These are phyloP conservation scores for Nicotiana knightiana DNA, from an alignment of 257 asterid genomes.

Conservation along the genomic window DNA sequence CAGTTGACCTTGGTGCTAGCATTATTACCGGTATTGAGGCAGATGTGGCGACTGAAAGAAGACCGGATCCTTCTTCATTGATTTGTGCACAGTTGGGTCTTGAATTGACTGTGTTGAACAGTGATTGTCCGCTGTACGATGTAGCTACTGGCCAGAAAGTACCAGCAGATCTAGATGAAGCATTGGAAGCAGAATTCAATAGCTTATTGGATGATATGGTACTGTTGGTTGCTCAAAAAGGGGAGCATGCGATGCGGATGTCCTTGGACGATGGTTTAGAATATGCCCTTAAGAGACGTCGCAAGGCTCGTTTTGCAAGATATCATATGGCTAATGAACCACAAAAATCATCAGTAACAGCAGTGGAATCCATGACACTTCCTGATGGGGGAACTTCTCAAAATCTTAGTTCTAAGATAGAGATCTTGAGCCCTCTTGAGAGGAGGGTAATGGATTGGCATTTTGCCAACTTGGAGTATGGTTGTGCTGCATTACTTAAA, in stretches of 20 bases:
- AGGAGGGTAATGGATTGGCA: slow-evolving; percentile 99
- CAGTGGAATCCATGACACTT: slow-evolving; percentile 24
- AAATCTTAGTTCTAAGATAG: slow-evolving; percentile 27
- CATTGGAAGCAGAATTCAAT: slow-evolving; percentile 86
- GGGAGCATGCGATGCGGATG: slow-evolving; percentile 78
- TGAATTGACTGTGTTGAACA: slow-evolving; percentile 85
- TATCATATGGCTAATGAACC: slow-evolving; percentile 23
- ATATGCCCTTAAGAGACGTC: slow-evolving; percentile 64
- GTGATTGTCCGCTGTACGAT: slow-evolving; percentile 96
- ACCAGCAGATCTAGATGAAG: slow-evolving; percentile 80
- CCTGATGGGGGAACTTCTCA: slow-evolving; percentile 24
- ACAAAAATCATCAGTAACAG: slow-evolving; percentile 26
- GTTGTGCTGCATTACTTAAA: slow-evolving; percentile 90
- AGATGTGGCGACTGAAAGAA: slow-evolving; percentile 93
- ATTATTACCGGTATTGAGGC: slow-evolving; percentile 99
- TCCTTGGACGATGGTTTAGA: slow-evolving; percentile 95
- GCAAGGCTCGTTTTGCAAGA: slow-evolving; percentile 29
- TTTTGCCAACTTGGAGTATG: slow-evolving; percentile 96
- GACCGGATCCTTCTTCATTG: slow-evolving; percentile 97
- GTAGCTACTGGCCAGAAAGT: slow-evolving; percentile 79
- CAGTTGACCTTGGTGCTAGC: slow-evolving; percentile 99
- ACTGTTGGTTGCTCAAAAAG: slow-evolving; percentile 81
- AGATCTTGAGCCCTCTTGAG: slow-evolving; percentile 75
- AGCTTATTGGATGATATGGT: slow-evolving; percentile 93
- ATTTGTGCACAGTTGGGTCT: slow-evolving; percentile 96